Evolutionary conservation across 164 flowering plant species (phyloP), one percentile per base, ranked within the genome.

Genomic region (Chimonanthus praecox): DNA sequence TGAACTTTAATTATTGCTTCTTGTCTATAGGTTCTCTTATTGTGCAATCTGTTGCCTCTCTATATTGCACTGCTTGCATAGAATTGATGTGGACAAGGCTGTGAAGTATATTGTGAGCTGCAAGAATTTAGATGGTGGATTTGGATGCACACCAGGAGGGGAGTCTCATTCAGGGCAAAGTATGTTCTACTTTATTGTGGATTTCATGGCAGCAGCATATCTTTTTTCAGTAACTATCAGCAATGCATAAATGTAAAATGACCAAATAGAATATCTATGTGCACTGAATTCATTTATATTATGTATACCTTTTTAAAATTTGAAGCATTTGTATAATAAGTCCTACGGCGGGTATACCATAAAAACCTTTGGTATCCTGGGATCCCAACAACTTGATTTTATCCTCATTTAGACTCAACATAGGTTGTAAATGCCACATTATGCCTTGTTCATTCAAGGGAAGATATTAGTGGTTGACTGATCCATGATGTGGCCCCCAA

Each of bases 161-260:
- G 99, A 92, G 78, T 94, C 99, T 51, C 97, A 91, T 84, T 87
- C 98, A 4, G 98, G 99, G 43, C 99, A 94, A 83, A 89, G 97
- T 94, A 87, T 69, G 92, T 83, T 11, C 46, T 50, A 10, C 21
- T 50, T 54, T 54, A 16, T 54, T 54, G 60, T 54, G 60, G 60
- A 54, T 54, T 16, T 13, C 58, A 51, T 10, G 58, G 9, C 16
- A 5, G 9, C 15, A 13, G 10, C 60, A 13, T 13, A 13, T 13
- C n/a, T 54, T 54, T 3, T 54, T 16, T 54, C 60, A 13, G 15
- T 54, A 54, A 10, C 13, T 54, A 16, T 11, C 16, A 16, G 15
- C 1, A 10, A 10, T 54, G 60, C 16, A 54, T n/a, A 54, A 10
- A 10, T 10, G 60, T 10, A 54, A 13, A 10, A 54, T 54, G 15